phyloP scores from a whole-genome alignment of 2,329 filamentous ascomycete genomes.

The Trichophyton schoenleinii region DNA sequence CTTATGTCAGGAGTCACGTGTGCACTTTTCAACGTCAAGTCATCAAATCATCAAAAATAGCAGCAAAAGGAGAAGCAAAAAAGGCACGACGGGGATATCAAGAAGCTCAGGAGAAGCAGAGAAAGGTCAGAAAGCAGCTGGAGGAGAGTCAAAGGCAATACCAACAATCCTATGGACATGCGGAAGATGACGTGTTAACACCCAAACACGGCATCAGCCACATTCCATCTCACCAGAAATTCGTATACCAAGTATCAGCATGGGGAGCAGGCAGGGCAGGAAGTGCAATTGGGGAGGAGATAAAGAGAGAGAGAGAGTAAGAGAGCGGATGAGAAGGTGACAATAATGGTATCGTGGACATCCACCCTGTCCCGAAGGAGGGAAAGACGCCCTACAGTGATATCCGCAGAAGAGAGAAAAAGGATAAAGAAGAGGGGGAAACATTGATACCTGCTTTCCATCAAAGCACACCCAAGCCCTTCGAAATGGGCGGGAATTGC shows the following conservation, averaged over 20 bases:
- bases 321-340: background rate
- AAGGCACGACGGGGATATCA: background rate
- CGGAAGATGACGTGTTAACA: background rate
- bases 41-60: background rate
- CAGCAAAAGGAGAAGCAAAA: background rate
- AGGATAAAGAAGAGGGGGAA: background rate
- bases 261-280: no score
- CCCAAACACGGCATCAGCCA: background rate
- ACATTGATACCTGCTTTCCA: background rate
- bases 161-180: background rate
- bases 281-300: no score
- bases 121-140: background rate
- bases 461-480: background rate
- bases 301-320: background rate
- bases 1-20: conserved; percentile 1
- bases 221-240: background rate
- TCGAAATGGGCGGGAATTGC: background rate
- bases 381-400: background rate
- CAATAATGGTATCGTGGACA: background rate
- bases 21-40: background rate
- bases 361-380: conserved; percentile 7
- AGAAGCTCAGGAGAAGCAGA: background rate
- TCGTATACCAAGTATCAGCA: no score
- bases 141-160: background rate
- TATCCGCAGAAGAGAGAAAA: background rate